Base-by-base conservation (phyloP, 2,329 filamentous ascomycete species). In the Talaromyces sp. region DNA sequence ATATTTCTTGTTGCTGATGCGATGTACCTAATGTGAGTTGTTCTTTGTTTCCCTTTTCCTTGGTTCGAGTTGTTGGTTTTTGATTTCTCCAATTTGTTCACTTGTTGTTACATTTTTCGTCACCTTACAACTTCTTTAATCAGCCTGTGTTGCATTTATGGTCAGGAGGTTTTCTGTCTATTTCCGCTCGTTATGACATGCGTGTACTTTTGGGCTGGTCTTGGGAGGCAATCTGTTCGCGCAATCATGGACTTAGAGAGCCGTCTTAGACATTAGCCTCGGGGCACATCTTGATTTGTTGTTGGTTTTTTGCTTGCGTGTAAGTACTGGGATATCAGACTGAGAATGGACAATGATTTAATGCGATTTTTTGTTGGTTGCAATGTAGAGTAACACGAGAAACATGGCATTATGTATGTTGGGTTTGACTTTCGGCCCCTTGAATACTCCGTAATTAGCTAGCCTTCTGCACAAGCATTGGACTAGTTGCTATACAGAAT, bases 221-320 rank as follows among this genome's bases (percentile, higher is more conserved):
- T 45, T 43, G 61, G 61, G 53, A 58, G 61, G 61, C 49, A 63
- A 34, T 63, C 36, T 63, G 49, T 63, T 56, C 19, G 25, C 53
- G 38, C 31, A 45, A 58, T 62, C 31, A 54, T 43, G 51, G 61
- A 49, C 49, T 36, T 45, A n/a, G 29, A 47, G 38, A 58, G 51
- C 43, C 31, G 31, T 64, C 29, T 31, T 63, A 38, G 51, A 58
- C 29, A 25, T 58, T 15, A 47, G 51, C 61, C 61, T 47, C 61
- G 38, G 17, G 51, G 61, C 61, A 56, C 22, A 40, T 56, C 27
- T 63, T 58, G 8, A 7, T 49, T 40, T 43, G 17, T 49, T 36
- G 29, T 59, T 19, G 19, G 38, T 40, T 22, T 58, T 11, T 49
- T 49, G 34, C 29, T 58, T 64, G 40, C 22, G 17, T 60, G 51